Evolutionary conservation across 164 flowering plant species (phyloP).

Genomic region (Stephania japonica): DNA sequence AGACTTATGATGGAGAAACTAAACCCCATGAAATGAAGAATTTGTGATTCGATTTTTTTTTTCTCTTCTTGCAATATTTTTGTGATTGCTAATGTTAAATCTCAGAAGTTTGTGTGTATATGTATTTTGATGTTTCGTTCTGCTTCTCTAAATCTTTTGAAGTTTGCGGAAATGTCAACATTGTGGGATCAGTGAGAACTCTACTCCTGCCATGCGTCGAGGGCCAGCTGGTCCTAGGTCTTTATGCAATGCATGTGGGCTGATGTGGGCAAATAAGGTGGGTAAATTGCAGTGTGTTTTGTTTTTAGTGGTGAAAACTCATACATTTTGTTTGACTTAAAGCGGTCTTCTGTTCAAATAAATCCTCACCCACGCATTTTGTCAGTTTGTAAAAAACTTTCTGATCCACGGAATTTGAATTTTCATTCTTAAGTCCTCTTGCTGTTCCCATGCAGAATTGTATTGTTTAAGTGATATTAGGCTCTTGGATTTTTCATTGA

Average conservation of each 20-base stretch:
- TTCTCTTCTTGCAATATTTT: neutral
- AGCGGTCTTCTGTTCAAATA: neutral
- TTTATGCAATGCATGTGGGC: slow-evolving; percentile 69
- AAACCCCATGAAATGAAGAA: neutral
- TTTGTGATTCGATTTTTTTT: neutral
- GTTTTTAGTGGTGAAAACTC: neutral
- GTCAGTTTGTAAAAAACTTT: neutral
- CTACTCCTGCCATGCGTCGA: slow-evolving; percentile 61
- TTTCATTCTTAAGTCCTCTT: neutral
- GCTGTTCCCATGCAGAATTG: neutral
- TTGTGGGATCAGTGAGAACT: slow-evolving; percentile 49
- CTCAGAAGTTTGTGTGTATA: neutral
- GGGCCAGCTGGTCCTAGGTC: slow-evolving; percentile 70
- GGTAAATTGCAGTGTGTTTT: neutral
- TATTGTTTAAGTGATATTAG: neutral
- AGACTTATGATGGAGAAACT: neutral
- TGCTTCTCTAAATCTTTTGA: slow-evolving; percentile 1
- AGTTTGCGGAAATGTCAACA: slow-evolving; percentile 44
- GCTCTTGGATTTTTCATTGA: neutral
- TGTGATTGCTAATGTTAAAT: neutral
- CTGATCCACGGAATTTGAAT: neutral
- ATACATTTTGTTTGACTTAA: neutral
- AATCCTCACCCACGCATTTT: neutral
- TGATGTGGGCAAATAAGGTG: slow-evolving; percentile 70
- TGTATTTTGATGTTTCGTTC: neutral